Percentiles rank a stretch among this genome's conserved stretches.
phyloP scores from a whole-genome alignment of 2,329 filamentous ascomycete genomes.

The Pseudocercospora eumusae region DNA sequence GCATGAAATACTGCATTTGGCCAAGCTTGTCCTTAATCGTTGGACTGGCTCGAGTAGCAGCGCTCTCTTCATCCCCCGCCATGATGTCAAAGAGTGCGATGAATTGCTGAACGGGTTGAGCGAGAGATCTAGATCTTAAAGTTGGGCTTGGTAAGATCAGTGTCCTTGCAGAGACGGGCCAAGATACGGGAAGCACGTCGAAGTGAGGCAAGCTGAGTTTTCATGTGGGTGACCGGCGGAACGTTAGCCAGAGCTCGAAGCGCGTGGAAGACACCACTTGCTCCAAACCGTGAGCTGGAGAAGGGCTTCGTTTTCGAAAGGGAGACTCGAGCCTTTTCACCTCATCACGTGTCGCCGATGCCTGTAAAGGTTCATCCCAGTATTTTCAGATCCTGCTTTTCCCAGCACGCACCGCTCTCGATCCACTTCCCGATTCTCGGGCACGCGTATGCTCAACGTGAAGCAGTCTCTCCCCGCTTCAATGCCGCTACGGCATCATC shows the following conservation, averaged over 20 bases:
- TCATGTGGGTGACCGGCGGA: too few species aligned
- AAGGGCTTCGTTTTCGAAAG: too few species aligned
- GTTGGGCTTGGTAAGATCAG: neutral
- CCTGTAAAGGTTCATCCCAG: too few species aligned
- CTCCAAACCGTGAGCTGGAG: too few species aligned
- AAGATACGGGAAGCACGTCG: neutral
- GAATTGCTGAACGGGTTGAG: neutral
- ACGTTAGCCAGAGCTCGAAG: too few species aligned
- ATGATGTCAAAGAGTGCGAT: neutral
- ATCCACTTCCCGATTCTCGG: too few species aligned
- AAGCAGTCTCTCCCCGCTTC: neutral
- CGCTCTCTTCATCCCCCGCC: neutral
- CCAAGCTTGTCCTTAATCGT: neutral
- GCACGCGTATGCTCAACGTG: neutral
- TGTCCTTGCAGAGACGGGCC: neutral
- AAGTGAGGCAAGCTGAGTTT: neutral
- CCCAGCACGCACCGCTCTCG: too few species aligned
- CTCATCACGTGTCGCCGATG: too few species aligned
- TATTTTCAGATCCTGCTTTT: too few species aligned
- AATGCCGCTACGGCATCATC: neutral
- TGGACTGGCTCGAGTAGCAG: neutral
- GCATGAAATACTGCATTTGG: neutral
- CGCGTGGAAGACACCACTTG: too few species aligned
- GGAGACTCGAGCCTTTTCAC: too few species aligned
- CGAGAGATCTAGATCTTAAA: neutral